Conservation (phyloP, 108 stramenopile species). For the Fistulifera pelliculosa region DNA sequence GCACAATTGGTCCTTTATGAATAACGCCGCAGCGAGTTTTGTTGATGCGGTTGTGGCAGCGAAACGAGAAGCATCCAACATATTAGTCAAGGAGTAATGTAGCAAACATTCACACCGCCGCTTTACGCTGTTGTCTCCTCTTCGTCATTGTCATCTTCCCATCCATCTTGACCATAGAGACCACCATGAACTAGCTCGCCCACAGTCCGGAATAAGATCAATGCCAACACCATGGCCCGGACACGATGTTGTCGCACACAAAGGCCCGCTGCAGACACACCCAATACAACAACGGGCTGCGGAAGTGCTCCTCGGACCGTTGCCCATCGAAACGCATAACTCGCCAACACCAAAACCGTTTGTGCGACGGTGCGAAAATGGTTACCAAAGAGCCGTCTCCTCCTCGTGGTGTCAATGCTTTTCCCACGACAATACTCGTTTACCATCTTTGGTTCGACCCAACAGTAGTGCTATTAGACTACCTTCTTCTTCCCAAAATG, state of each 20-base stretch:
- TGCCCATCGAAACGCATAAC: slow-evolving; percentile 4
- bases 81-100: background rate
- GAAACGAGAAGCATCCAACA: slow-evolving; percentile 1
- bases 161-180: slow-evolving; percentile 47
- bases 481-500: slow-evolving; percentile 11
- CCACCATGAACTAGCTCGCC: slow-evolving; percentile 64
- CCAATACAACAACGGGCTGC: slow-evolving; percentile 52
- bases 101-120: background rate
- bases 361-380: background rate
- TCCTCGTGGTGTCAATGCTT: too few species aligned
- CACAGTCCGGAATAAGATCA: slow-evolving; percentile 43
- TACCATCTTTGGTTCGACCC: background rate
- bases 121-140: background rate
- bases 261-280: slow-evolving; percentile 27
- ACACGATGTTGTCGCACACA: slow-evolving; percentile 30
- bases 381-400: background rate
- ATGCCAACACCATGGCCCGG: slow-evolving; percentile 27
- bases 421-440: too few species aligned
- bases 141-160: slow-evolving; percentile 32
- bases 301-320: slow-evolving; percentile 23
- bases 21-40: slow-evolving; percentile 46
- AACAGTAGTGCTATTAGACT: slow-evolving; percentile 1
- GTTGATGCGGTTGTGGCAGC: slow-evolving; percentile 39
- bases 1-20: slow-evolving; percentile 75
- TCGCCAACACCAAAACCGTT: background rate